Base-by-base conservation (phyloP, 768 basidiomycete genomes). In the Boletus eberwhitei region DNA sequence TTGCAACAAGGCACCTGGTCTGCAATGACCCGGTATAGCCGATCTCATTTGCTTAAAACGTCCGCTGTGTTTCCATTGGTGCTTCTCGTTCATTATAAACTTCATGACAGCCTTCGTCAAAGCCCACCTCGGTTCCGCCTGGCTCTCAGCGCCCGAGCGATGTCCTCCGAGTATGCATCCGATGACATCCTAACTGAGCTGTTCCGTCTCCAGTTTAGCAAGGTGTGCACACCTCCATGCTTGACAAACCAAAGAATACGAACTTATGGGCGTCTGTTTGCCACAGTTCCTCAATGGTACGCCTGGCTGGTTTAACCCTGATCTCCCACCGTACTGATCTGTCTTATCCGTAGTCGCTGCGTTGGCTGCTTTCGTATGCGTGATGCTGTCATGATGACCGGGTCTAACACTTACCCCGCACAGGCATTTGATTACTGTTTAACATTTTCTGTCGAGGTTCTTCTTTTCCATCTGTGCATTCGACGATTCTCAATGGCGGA, bases 381-480 rank as follows among this genome's bases (percentile, higher is more conserved):
- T 2, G 8, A 44, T 44, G 9, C 2, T 32, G 3, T 29, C 17
- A 13, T 11, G 8, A 14, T 38, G 22, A 26, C 13, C 12, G 4
- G 19, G 42, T 35, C 32, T 34, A 16, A 56, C n/a, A n/a, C 39
- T 35, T 16, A 24, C 8, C 21, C 22, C 8, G 8, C 37, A 14
- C 39, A 65, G 66, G 36, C 38, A 29, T 59, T 50, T 4, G 66
- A 69, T 36, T 67, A 69, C 40, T 64, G 52, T 35, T 46, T 67
- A 21, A 67, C 66, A 8, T 57, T 67, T 34, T 35, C 54, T 31
- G 38, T 52, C 9, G 66, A 67, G 62, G 66, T 69, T 24, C 13
- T 31, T 50, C 19, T 12, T 17, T 11, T 38, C 6, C 35, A 14
- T 17, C 40, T 19, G 8, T 11, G 1, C n/a, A 12, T 34, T 24